phyloP scores from a whole-genome alignment of 2,329 filamentous ascomycete genomes.

The Aureobasidium sp. region DNA sequence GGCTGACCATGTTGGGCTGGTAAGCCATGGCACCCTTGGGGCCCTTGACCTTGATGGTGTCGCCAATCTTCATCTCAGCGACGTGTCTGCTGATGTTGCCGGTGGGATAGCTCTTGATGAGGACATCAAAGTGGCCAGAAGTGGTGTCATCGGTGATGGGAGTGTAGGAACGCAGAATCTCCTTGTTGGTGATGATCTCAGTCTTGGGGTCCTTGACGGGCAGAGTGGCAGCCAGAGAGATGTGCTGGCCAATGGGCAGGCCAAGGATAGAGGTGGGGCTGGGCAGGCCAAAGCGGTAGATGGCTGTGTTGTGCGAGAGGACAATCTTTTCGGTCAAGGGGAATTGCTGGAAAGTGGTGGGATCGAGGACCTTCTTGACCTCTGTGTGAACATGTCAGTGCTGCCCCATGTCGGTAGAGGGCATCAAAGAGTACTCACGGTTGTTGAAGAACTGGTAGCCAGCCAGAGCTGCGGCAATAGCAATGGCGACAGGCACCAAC shows the following conservation, averaged over 20 bases:
- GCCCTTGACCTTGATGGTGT: conserved; percentile 82
- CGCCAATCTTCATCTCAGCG: conserved; percentile 71
- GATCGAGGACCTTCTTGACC: conserved; percentile 76
- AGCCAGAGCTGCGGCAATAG: conserved; percentile 59
- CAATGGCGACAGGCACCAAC: conserved; percentile 64
- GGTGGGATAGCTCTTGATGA: conserved; percentile 96
- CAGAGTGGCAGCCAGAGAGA: conserved; percentile 81
- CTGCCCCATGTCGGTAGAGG: not conserved
- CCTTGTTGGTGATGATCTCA: conserved; percentile 67
- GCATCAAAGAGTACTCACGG: conserved; percentile 47
- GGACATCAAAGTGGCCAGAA: conserved; percentile 86
- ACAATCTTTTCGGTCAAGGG: conserved; percentile 90
- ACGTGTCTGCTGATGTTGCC: conserved; percentile 97
- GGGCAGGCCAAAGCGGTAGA: conserved; percentile 93
- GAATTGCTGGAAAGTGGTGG: conserved; percentile 82
- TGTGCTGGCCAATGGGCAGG: conserved; percentile 71
- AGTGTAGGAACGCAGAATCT: conserved; percentile 86
- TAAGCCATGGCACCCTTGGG: conserved; percentile 99
- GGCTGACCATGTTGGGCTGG: conserved; percentile 90
- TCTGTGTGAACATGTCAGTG: conserved; percentile 41
- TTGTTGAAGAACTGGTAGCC: conserved; percentile 64
- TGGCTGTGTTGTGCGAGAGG: conserved; percentile 96
- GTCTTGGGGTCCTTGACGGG: conserved; percentile 56
- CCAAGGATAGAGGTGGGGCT: conserved; percentile 74
- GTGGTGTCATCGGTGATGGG: conserved; percentile 85